These are phyloP conservation scores for Rutstroemia sp. DNA, from an alignment of 2,329 filamentous ascomycete genomes.

Conservation along the genomic window DNA sequence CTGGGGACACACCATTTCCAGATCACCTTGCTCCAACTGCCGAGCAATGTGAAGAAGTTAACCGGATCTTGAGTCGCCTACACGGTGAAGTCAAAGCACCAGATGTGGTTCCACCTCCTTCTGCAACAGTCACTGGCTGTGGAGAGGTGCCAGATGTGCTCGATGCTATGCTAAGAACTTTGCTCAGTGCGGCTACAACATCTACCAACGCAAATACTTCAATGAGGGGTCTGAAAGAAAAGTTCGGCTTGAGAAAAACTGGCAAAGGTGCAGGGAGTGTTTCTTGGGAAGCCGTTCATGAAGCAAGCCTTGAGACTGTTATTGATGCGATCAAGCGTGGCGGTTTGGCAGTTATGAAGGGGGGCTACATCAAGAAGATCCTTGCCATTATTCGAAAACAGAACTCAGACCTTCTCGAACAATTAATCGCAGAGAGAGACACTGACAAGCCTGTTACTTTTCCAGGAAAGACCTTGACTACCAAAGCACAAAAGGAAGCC, in stretches of 20 bases:
- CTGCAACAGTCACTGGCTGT: conserved; percentile 62
- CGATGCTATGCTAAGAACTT: conserved; percentile 46
- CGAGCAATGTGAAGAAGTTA: conserved; percentile 63
- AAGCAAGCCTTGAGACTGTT: conserved; percentile 52
- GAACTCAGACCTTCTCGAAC: conserved; percentile 48
- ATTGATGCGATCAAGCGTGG: conserved; percentile 61
- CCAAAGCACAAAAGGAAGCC: conserved; percentile 42
- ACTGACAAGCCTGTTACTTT: conserved; percentile 36
- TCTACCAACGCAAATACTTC: conserved; percentile 52
- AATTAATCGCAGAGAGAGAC: conserved; percentile 37
- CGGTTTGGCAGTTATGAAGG: conserved; percentile 65
- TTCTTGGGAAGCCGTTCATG: conserved; percentile 64
- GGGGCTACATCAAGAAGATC: conserved; percentile 64
- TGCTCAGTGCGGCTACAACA: conserved; percentile 45
- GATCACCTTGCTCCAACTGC: conserved; percentile 56
- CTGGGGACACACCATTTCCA: conserved; percentile 59
- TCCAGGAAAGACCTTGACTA: conserved; percentile 34
- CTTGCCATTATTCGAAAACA: conserved; percentile 65
- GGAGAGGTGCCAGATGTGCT: conserved; percentile 49
- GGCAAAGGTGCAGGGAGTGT: conserved; percentile 65
- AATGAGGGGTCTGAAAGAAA: conserved; percentile 55
- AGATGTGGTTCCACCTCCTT: conserved; percentile 60
- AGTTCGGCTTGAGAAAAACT: conserved; percentile 54
- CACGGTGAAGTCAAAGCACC: conserved; percentile 62
- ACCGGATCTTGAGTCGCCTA: conserved; percentile 52